phyloP scores from a whole-genome alignment of 179 eudicot genomes.

The Actinidia chinensis region DNA sequence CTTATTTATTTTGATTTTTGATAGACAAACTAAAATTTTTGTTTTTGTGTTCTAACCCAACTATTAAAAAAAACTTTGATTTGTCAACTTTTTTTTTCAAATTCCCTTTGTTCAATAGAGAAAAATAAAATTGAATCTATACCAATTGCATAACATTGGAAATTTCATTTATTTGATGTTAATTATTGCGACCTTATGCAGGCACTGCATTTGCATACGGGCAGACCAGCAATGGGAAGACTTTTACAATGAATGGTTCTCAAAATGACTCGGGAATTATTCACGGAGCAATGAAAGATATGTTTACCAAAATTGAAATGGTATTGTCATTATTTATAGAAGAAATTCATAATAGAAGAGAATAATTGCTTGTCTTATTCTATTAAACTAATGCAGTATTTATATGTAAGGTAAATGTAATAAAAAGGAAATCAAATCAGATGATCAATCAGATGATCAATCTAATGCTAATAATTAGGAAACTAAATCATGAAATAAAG shows the following conservation, averaged over 20 bases:
- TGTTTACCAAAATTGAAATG: constrained; percentile 57
- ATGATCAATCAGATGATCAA: no score
- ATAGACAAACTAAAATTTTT: neutral
- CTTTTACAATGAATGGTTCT: constrained; percentile 94
- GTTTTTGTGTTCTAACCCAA: neutral
- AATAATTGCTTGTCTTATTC: no score
- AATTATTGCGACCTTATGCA: constrained; percentile 20
- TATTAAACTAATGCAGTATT: no score
- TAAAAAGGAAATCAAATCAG: no score
- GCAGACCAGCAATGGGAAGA: constrained; percentile 97
- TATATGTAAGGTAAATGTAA: no score
- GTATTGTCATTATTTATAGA: constrained; percentile 25
- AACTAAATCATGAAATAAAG: no score
- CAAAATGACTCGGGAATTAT: constrained; percentile 80
- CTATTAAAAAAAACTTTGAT: neutral
- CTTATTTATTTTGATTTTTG: neutral
- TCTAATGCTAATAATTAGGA: no score
- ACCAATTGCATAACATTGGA: neutral
- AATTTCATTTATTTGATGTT: neutral
- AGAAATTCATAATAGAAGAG: no score
- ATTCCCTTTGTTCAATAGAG: neutral
- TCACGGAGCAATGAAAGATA: constrained; percentile 76
- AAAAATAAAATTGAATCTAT: neutral
- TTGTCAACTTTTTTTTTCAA: no score
- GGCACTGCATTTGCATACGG: constrained; percentile 99